Evolutionary conservation across 345 rosid species (phyloP), one percentile per base, ranked within the genome.

Genomic region (Populus alba): DNA sequence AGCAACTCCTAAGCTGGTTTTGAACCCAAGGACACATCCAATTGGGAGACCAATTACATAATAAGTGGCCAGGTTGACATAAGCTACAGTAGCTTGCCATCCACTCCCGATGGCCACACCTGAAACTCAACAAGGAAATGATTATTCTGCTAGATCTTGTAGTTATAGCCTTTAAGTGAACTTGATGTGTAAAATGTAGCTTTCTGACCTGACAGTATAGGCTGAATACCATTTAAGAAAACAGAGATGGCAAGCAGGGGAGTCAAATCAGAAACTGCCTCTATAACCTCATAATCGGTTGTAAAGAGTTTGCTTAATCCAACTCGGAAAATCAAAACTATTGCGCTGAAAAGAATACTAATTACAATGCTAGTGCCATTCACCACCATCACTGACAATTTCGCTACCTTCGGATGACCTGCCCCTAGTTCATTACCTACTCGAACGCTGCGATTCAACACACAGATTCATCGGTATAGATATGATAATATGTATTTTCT

Each of bases 91-190:
- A 38, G 91, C 90, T 88, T 96, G 97, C 99, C 99, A 92, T 20
- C 99, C 97, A 74, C 98, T 91, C 22, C 99, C 99, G 77, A 96
- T 93, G 18, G 99, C 99, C 79, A 96, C 99, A 20, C 99, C 98
- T 89, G 79, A 33, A 61, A 45, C 62, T 51, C 51, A 61, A 66
- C 25, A 13, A 6, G 8, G 12, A 57, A 59, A 59, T 23, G 63
- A n/a, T 59, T n/a, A n/a, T 1, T 59, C 29, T 59, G n/a, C 23
- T 59, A 9, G 22, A 2, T n/a, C 63, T 59, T n/a, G 29, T 59
- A n/a, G 62, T 23, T 57, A 57, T 57, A 20, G n/a, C 37, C 8
- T 35, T 0, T 66, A 6, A 67, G 1, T 35, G 45, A 20, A 35
- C 11, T 37, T 5, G 23, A 27, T 8, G 20, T 8, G 2, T 43